Conservation (phyloP, 163 green algal genomes). For the Chlamydomonas reinhardtii region DNA sequence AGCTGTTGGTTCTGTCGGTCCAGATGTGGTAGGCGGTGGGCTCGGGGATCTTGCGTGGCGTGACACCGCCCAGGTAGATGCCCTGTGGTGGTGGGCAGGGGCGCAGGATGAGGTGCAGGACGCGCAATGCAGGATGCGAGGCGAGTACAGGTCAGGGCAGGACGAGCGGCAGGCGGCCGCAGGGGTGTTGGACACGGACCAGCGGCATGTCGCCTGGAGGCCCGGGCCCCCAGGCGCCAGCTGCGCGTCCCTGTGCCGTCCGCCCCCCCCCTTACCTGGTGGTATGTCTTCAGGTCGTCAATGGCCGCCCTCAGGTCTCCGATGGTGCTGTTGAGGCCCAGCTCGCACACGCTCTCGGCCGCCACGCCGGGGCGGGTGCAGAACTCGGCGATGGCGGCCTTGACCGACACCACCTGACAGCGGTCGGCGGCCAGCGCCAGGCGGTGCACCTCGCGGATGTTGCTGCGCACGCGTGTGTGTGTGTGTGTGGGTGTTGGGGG, state of each 20-base stretch:
- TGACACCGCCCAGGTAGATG: not conserved
- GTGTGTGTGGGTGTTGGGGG: not conserved
- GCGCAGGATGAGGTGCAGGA: no score
- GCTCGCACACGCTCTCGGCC: conserved; percentile 9
- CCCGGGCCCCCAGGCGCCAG: no score
- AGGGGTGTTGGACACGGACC: no score
- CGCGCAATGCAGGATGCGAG: no score
- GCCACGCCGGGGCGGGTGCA: not conserved
- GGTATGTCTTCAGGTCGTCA: conserved; percentile 31
- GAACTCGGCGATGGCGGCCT: conserved; percentile 8
- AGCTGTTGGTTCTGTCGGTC: not conserved
- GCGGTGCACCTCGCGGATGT: conserved; percentile 36
- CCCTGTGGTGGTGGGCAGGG: not conserved
- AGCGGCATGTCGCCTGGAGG: no score
- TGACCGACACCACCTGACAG: conserved; percentile 6
- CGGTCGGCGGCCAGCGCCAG: conserved; percentile 36
- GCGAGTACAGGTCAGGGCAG: no score
- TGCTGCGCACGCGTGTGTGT: not conserved
- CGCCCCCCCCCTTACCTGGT: not conserved
- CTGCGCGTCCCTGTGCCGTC: no score
- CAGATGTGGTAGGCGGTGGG: conserved; percentile 10
- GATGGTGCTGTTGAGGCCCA: not conserved
- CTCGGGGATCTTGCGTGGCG: not conserved
- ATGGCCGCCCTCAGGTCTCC: not conserved
- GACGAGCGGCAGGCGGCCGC: no score